Evolutionary conservation across 2,329 filamentous ascomycete species (phyloP).

Genomic region (Claviceps paspali): DNA sequence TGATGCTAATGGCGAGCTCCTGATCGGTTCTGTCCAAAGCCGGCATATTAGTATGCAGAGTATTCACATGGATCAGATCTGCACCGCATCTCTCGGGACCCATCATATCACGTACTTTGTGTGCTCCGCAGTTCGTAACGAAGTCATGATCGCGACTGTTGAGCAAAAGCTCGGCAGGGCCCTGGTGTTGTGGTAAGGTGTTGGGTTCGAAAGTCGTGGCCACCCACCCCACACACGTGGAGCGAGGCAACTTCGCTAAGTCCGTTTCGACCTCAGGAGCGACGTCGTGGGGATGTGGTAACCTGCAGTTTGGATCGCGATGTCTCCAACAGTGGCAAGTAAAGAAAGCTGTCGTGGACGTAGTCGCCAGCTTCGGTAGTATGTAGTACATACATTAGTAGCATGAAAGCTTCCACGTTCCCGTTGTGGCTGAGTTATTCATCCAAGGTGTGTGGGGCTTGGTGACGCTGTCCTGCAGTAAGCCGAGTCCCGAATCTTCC

Average conservation of each 20-base stretch:
- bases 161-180: conserved; percentile 2
- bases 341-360: not conserved
- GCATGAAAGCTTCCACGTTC: not conserved
- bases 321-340: too few species aligned
- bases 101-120: conserved; percentile 16
- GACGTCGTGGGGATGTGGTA: too few species aligned
- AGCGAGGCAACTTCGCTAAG: not conserved
- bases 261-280: too few species aligned
- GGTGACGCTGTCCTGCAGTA: not conserved
- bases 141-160: conserved; percentile 12
- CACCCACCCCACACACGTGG: not conserved
- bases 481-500: not conserved
- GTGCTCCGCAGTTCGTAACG: conserved; percentile 20
- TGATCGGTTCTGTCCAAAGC: conserved; percentile 40
- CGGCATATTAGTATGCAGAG: not conserved
- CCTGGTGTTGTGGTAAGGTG: conserved; percentile 2
- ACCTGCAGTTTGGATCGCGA: too few species aligned
- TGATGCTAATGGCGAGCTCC: conserved; percentile 55
- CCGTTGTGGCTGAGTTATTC: conserved; percentile 2
- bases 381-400: too few species aligned
- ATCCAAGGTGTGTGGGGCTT: conserved; percentile 2
- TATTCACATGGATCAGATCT: not conserved
- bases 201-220: not conserved
- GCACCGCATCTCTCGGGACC: not conserved
- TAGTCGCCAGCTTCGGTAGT: not conserved